Evolutionary conservation across 208 protist genomes (phyloP).

Genomic region (Trypanosoma mega): DNA sequence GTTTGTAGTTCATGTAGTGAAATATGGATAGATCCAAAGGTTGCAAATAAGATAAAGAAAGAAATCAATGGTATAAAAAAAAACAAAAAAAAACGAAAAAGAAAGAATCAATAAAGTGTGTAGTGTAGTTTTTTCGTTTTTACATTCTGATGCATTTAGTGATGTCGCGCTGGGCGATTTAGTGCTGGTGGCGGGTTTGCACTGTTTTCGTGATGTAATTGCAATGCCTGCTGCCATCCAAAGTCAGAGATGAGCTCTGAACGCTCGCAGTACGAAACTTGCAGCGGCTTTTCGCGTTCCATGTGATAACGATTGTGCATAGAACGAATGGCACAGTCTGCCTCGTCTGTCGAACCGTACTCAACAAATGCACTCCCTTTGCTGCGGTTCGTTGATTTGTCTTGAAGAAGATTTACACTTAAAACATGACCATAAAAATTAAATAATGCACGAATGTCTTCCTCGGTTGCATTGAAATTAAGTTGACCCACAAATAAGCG

Average conservation of each 20-base stretch:
- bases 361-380: conserved; percentile 19
- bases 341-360: conserved; percentile 41
- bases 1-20: too few relatives aligned
- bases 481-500: conserved; percentile 45
- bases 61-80: not conserved
- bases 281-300: conserved; percentile 49
- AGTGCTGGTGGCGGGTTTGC: conserved; percentile 43
- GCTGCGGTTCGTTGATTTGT: not conserved
- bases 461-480: conserved; percentile 36
- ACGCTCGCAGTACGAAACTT: conserved; percentile 63
- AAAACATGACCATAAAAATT: conserved; percentile 26
- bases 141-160: conserved; percentile 8
- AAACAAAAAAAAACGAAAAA: conserved; percentile 17
- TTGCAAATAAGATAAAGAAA: conserved; percentile 11
- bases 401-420: conserved; percentile 1
- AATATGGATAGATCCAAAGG: too few relatives aligned
- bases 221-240: conserved; percentile 52
- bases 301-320: conserved; percentile 55
- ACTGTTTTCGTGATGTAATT: conserved; percentile 52
- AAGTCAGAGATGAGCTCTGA: conserved; percentile 63
- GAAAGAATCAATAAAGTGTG: not conserved
- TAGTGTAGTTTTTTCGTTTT: conserved; percentile 13
- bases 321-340: conserved; percentile 49
- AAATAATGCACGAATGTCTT: conserved; percentile 39
- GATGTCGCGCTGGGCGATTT: not conserved